Percentiles rank a stretch among this genome's conserved stretches.
Conservation (phyloP, 1,284 basidiomycete species). For the Boletellus deceptivus region DNA sequence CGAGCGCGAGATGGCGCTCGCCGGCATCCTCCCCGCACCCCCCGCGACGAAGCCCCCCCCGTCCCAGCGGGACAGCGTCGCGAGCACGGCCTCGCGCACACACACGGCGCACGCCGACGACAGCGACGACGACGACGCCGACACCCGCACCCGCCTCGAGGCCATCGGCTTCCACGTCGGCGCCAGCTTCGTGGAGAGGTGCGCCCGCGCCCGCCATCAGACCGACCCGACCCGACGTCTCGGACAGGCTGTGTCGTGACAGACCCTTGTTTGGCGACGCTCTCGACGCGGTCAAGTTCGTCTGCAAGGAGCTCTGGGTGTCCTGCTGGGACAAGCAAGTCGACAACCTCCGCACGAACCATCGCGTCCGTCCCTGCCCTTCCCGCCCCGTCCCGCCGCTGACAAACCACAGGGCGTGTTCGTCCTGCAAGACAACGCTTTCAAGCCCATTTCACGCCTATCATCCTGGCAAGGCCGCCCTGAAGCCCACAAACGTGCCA, state of each 20-base stretch:
- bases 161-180: conserved; percentile 86
- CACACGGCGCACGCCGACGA: conserved; percentile 36
- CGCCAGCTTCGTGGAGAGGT: conserved; percentile 84
- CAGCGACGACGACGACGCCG: conserved; percentile 75
- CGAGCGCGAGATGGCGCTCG: conserved; percentile 73
- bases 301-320: conserved; percentile 95
- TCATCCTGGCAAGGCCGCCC: conserved; percentile 76
- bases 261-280: conserved; percentile 77
- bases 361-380: conserved; percentile 55
- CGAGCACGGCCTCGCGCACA: conserved; percentile 19
- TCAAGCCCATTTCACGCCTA: conserved; percentile 79
- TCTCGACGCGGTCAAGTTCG: conserved; percentile 90
- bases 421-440: conserved; percentile 88
- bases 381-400: neutral
- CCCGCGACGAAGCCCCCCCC: too few relatives aligned
- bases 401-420: conserved; percentile 67
- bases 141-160: conserved; percentile 72
- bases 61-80: too few relatives aligned
- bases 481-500: conserved; percentile 72
- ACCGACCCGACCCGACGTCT: neutral
- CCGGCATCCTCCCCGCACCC: conserved; percentile 55
- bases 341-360: conserved; percentile 93
- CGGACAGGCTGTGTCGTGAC: conserved; percentile 68
- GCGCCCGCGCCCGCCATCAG: conserved; percentile 20
- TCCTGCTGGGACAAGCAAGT: conserved; percentile 91